A percentile compares a stretch with the other conserved stretches of the same genome.
phyloP scores from a whole-genome alignment of 768 basidiomycete species.

The Pulveroboletus sp. region DNA sequence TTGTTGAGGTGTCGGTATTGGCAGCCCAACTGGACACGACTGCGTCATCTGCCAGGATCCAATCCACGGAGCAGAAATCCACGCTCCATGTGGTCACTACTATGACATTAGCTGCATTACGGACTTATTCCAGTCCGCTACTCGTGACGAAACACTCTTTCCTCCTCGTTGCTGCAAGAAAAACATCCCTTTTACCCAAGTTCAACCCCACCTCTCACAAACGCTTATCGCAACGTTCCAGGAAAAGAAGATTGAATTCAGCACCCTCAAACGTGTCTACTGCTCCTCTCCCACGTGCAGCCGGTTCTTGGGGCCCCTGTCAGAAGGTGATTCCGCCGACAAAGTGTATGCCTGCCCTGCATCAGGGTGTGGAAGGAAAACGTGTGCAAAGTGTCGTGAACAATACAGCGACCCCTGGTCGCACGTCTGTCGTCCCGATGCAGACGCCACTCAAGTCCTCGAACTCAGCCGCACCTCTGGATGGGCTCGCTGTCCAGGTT shows the following conservation, averaged over 20 bases:
- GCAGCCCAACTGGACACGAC: conserved; percentile 27
- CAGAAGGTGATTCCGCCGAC: conserved; percentile 20
- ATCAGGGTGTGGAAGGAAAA: conserved; percentile 14
- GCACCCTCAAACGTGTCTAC: conserved; percentile 36
- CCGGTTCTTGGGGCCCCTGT: conserved; percentile 34
- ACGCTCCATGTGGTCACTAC: conserved; percentile 33
- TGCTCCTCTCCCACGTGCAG: conserved; percentile 35
- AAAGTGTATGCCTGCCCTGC: conserved; percentile 20
- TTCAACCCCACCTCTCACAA: conserved; percentile 24
- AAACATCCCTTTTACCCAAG: conserved; percentile 24
- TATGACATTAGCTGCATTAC: conserved; percentile 34
- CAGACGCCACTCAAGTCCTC: conserved; percentile 22
- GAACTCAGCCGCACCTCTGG: conserved; percentile 25
- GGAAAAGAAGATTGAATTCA: conserved; percentile 31
- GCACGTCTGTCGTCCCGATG: conserved; percentile 26
- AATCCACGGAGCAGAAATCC: conserved; percentile 26
- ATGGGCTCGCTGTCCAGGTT: conserved; percentile 41
- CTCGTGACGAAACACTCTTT: conserved; percentile 37
- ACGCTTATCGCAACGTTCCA: conserved; percentile 19
- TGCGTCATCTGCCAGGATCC: conserved; percentile 36
- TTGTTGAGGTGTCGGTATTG: conserved; percentile 30
- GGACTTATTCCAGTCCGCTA: conserved; percentile 34
- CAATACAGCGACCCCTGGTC: conserved; percentile 19
- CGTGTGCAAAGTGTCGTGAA: conserved; percentile 26
- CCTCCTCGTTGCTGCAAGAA: conserved; percentile 40